phyloP scores from a whole-genome alignment of 2,329 filamentous ascomycete genomes.

The Nectriaceae sp. region DNA sequence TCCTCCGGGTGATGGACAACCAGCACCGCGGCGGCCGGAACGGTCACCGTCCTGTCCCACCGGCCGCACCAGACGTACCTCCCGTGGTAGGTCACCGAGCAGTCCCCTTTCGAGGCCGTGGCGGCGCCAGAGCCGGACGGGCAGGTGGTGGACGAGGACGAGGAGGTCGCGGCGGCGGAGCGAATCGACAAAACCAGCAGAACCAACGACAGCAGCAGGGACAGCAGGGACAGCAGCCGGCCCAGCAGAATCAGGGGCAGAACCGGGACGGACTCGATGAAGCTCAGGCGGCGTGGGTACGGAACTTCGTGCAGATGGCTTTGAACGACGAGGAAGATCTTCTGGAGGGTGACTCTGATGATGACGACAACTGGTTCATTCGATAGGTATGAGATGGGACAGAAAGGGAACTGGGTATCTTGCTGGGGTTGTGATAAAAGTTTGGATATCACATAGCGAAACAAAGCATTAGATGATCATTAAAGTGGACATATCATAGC shows the following conservation, averaged over 20 bases:
- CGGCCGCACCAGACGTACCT: constrained; percentile 33
- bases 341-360: constrained; percentile 44
- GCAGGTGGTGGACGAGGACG: constrained; percentile 28
- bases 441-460: too few species aligned
- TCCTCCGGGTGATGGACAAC: constrained; percentile 53
- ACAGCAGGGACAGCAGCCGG: constrained; percentile 9
- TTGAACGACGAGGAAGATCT: constrained; percentile 55
- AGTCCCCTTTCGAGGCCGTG: constrained; percentile 3
- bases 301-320: constrained; percentile 56
- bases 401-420: too few species aligned
- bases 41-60: constrained; percentile 26
- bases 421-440: too few species aligned
- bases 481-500: too few species aligned
- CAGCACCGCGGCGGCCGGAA: constrained; percentile 31
- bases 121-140: constrained; percentile 15
- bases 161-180: constrained; percentile 30
- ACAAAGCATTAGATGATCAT: too few species aligned
- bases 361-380: constrained; percentile 26
- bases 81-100: constrained; percentile 27
- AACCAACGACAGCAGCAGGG: constrained; percentile 17
- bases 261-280: constrained; percentile 42
- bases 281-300: constrained; percentile 54
- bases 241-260: constrained; percentile 18
- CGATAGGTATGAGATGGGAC: too few species aligned
- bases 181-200: constrained; percentile 23